Percentiles rank a stretch among this genome's conserved stretches.
Conservation (phyloP, 2,329 filamentous ascomycete genomes). For the Fusarium sarcochroum region DNA sequence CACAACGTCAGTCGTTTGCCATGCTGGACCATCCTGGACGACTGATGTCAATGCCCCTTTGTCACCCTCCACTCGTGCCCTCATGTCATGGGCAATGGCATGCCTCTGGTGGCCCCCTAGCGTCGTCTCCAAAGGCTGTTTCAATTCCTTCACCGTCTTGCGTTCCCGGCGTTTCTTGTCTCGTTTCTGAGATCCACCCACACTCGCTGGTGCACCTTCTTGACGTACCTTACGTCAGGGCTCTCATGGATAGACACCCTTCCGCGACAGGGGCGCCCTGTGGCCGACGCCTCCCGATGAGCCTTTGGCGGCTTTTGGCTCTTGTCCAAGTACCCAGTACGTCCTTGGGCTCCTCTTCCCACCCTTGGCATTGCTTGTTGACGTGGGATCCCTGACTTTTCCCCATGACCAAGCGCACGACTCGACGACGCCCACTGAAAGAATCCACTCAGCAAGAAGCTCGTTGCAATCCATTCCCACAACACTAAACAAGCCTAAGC, state of each 20-base stretch:
- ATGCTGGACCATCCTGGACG: slow-evolving; percentile 42
- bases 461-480: slow-evolving; percentile 46
- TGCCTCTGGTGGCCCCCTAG: slow-evolving; percentile 39
- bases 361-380: slow-evolving; percentile 48
- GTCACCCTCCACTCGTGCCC: slow-evolving; percentile 37
- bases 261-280: slow-evolving; percentile 46
- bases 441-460: slow-evolving; percentile 35
- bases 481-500: slow-evolving; percentile 48
- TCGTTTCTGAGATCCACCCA: slow-evolving; percentile 46
- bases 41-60: slow-evolving; percentile 47
- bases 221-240: slow-evolving; percentile 52
- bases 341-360: slow-evolving; percentile 32
- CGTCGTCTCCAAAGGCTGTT: slow-evolving; percentile 44
- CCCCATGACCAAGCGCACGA: slow-evolving; percentile 47
- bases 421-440: slow-evolving; percentile 41
- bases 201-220: slow-evolving; percentile 41
- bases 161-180: slow-evolving; percentile 49
- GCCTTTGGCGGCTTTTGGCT: slow-evolving; percentile 44
- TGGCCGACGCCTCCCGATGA: slow-evolving; percentile 48
- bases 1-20: slow-evolving; percentile 46
- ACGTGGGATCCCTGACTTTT: slow-evolving; percentile 44
- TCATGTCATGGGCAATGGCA: slow-evolving; percentile 26
- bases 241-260: slow-evolving; percentile 47
- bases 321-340: slow-evolving; percentile 45
- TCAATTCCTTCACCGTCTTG: slow-evolving; percentile 52